Conservation (phyloP, 169 alveolate species). For the Cryptosporidium felis region DNA sequence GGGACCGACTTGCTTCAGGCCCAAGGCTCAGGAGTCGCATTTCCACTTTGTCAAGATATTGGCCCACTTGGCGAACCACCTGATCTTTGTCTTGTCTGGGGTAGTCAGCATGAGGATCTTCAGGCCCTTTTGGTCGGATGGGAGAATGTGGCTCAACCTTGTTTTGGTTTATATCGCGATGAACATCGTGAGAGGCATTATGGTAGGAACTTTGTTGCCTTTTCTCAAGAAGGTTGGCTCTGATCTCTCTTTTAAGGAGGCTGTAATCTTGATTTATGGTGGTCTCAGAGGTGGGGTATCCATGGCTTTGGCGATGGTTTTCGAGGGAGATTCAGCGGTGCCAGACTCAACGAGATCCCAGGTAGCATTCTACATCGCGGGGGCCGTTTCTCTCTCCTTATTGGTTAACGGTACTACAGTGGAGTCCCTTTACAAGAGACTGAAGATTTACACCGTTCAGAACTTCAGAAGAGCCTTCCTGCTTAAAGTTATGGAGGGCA, state of each 20-base stretch:
- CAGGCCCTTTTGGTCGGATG: slow-evolving; percentile 71
- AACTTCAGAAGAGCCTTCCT: slow-evolving; percentile 86
- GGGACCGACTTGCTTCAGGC: slow-evolving; percentile 74
- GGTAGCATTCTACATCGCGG: slow-evolving; percentile 88
- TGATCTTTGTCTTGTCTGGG: slow-evolving; percentile 74
- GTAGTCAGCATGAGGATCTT: slow-evolving; percentile 72
- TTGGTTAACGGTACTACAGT: slow-evolving; percentile 89
- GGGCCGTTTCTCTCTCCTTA: slow-evolving; percentile 88
- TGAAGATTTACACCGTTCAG: slow-evolving; percentile 87
- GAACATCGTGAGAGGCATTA: slow-evolving; percentile 70
- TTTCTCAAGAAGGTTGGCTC: slow-evolving; percentile 73
- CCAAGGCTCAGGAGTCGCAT: slow-evolving; percentile 68
- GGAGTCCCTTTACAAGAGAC: slow-evolving; percentile 81
- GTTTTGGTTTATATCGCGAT: slow-evolving; percentile 73
- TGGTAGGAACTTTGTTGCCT: slow-evolving; percentile 68
- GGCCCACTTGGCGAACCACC: slow-evolving; percentile 74
- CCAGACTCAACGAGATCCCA: slow-evolving; percentile 79
- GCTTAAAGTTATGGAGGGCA: slow-evolving; percentile 84
- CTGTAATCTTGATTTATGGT: slow-evolving; percentile 87
- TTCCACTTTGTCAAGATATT: slow-evolving; percentile 71
- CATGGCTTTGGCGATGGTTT: slow-evolving; percentile 87
- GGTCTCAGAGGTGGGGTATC: slow-evolving; percentile 93
- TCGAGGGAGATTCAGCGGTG: slow-evolving; percentile 85
- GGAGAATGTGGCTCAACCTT: slow-evolving; percentile 72
- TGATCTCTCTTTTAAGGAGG: slow-evolving; percentile 71